Percentiles rank a stretch among this genome's conserved stretches.
Evolutionary conservation across 2,329 filamentous ascomycete genomes (phyloP).

Genomic region (Metarhizium robertsii): DNA sequence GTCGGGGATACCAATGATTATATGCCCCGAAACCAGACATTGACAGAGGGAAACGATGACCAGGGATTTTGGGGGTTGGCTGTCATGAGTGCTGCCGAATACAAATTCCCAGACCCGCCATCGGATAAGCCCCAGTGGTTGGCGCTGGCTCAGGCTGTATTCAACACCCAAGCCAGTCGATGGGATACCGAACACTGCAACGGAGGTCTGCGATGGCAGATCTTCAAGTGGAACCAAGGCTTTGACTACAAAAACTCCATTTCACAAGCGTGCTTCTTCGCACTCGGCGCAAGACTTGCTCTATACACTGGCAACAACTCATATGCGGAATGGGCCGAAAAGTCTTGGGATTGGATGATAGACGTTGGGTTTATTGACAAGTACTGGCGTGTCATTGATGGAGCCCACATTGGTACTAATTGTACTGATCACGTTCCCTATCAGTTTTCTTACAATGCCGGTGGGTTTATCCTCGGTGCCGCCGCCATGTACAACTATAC

Average conservation of each 20-base stretch:
- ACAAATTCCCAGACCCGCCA: slow-evolving; percentile 52
- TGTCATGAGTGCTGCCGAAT: slow-evolving; percentile 61
- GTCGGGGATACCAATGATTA: slow-evolving; percentile 64
- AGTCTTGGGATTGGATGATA: slow-evolving; percentile 61
- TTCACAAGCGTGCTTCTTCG: slow-evolving; percentile 54
- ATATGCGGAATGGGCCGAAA: slow-evolving; percentile 70
- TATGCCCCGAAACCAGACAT: slow-evolving; percentile 65
- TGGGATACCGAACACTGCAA: slow-evolving; percentile 62
- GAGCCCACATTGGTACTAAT: slow-evolving; percentile 45
- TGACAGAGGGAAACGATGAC: slow-evolving; percentile 64
- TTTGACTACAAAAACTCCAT: slow-evolving; percentile 69
- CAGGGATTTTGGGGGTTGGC: slow-evolving; percentile 67
- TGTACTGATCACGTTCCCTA: slow-evolving; percentile 50
- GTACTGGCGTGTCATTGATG: slow-evolving; percentile 54
- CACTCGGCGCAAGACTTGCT: slow-evolving; percentile 57
- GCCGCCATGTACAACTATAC: slow-evolving; percentile 62
- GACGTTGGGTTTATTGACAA: slow-evolving; percentile 47
- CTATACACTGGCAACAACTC: slow-evolving; percentile 69
- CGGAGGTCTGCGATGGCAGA: slow-evolving; percentile 79
- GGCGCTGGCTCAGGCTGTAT: slow-evolving; percentile 67
- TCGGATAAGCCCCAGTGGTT: slow-evolving; percentile 55
- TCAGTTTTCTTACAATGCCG: slow-evolving; percentile 63
- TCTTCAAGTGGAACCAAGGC: slow-evolving; percentile 72
- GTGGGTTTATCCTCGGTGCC: slow-evolving; percentile 54
- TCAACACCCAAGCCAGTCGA: slow-evolving; percentile 65